A percentile compares a stretch with the other conserved stretches of the same genome.
phyloP scores from a whole-genome alignment of 73 alveolate species.

The Paramecium biaurelia region DNA sequence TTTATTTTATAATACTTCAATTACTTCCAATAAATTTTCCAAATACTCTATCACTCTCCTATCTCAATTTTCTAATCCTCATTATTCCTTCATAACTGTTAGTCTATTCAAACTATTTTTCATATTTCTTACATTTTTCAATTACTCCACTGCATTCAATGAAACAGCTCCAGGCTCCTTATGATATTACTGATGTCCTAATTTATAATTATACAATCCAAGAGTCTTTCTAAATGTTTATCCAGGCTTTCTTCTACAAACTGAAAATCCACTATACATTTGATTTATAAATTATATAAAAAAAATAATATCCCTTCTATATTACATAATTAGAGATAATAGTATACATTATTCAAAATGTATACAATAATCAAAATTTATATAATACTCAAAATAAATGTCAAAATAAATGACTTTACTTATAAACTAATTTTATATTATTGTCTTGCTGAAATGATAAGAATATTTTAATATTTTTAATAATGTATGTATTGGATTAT shows the following conservation, averaged over 20 bases:
- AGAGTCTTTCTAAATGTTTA: constrained; percentile 57
- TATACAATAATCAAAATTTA: no score
- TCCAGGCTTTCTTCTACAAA: constrained; percentile 17
- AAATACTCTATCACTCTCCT: constrained; percentile 53
- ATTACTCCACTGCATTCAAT: constrained; percentile 32
- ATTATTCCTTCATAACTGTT: background rate
- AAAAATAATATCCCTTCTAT: background rate
- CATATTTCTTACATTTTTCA: constrained; percentile 20
- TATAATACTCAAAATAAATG: no score
- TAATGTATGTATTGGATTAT: background rate
- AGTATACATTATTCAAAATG: no score
- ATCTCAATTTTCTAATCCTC: background rate
- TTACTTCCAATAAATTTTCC: constrained; percentile 61
- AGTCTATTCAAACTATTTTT: background rate
- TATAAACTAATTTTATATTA: no score
- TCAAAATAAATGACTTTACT: no score
- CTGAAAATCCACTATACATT: constrained; percentile 24
- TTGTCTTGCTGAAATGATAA: no score
- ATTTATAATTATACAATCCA: constrained; percentile 51
- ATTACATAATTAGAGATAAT: background rate
- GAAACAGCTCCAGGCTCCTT: constrained; percentile 45
- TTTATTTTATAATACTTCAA: background rate
- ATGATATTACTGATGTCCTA: constrained; percentile 56
- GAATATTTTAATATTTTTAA: no score
- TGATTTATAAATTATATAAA: background rate